Conservation (phyloP, 352 stramenopile species). For the Phytophthora pinifolia region DNA sequence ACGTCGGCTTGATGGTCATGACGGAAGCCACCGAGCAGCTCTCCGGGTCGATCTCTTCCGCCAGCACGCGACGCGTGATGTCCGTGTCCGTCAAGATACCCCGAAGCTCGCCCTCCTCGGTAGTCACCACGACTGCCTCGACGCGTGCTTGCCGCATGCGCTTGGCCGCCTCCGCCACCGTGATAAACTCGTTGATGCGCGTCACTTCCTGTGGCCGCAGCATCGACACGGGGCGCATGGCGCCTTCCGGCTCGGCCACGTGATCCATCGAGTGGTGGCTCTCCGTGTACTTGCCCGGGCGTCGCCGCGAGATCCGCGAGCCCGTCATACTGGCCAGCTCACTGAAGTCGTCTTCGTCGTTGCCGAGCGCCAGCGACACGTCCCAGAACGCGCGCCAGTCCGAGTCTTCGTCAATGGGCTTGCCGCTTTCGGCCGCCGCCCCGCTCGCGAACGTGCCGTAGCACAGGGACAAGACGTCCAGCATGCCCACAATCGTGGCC, state of each 20-base stretch:
- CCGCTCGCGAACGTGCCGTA: conserved; percentile 87
- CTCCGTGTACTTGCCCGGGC: conserved; percentile 38
- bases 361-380: conserved; percentile 77
- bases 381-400: conserved; percentile 91
- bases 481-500: conserved; percentile 76
- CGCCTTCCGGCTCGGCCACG: conserved; percentile 58
- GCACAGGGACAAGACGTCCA: conserved; percentile 88
- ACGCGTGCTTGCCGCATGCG: conserved; percentile 81
- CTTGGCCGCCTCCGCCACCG: conserved; percentile 78
- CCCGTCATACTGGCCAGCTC: conserved; percentile 66
- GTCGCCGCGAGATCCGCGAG: conserved; percentile 47
- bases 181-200: conserved; percentile 87
- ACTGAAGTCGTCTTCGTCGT: conserved; percentile 75
- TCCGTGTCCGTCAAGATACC: conserved; percentile 89
- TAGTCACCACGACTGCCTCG: conserved; percentile 87
- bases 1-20: conserved; percentile 85
- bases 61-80: conserved; percentile 81
- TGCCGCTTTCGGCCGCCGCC: conserved; percentile 42
- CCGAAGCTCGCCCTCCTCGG: conserved; percentile 74
- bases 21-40: conserved; percentile 76
- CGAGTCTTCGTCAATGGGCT: conserved; percentile 41
- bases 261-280: conserved; percentile 48
- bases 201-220: conserved; percentile 78
- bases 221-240: conserved; percentile 77
- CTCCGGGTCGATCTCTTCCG: conserved; percentile 79